Percentiles rank a stretch among this genome's conserved stretches.
Evolutionary conservation across 2,329 filamentous ascomycete genomes (phyloP).

Genomic region (Trichoderma pleuroti): DNA sequence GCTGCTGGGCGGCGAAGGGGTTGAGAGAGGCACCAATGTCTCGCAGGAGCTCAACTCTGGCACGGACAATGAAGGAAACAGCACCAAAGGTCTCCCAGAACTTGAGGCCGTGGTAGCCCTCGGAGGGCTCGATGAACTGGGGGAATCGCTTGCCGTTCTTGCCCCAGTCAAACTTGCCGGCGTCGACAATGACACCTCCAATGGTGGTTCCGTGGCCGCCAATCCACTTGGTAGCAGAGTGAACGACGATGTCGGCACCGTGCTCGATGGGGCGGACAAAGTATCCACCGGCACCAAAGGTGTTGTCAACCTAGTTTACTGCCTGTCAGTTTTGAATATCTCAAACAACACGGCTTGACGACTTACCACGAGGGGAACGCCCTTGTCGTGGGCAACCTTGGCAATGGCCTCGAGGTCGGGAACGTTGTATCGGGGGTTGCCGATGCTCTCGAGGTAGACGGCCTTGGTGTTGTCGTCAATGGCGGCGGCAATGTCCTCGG

Average conservation of each 20-base stretch:
- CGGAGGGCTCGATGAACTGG: slow-evolving; percentile 83
- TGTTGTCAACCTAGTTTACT: slow-evolving; percentile 74
- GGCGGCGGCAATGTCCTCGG: slow-evolving; percentile 72
- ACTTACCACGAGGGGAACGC: slow-evolving; percentile 61
- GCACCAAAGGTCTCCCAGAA: slow-evolving; percentile 91
- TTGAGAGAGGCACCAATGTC: slow-evolving; percentile 81
- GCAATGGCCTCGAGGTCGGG: slow-evolving; percentile 86
- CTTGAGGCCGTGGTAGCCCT: slow-evolving; percentile 88
- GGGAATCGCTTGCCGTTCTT: slow-evolving; percentile 81
- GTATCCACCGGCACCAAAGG: slow-evolving; percentile 90
- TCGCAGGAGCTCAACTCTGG: slow-evolving; percentile 84
- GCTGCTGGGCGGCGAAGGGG: slow-evolving; percentile 89
- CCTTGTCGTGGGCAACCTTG: slow-evolving; percentile 68
- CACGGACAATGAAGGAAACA: slow-evolving; percentile 77
- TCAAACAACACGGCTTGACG: neutral
- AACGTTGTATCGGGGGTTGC: slow-evolving; percentile 90
- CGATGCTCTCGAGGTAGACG: slow-evolving; percentile 86
- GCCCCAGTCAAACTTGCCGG: slow-evolving; percentile 92
- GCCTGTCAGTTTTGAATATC: neutral
- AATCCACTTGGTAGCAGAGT: slow-evolving; percentile 97
- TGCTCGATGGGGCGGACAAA: slow-evolving; percentile 83
- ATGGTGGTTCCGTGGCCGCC: slow-evolving; percentile 93
- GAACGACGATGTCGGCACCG: slow-evolving; percentile 89
- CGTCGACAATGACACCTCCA: slow-evolving; percentile 79
- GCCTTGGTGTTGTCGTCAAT: slow-evolving; percentile 95